A percentile compares a stretch with the other conserved stretches of the same genome.
These are phyloP conservation scores for Quercus rubra DNA, from an alignment of 306 rosid genomes.

Conservation along the genomic window DNA sequence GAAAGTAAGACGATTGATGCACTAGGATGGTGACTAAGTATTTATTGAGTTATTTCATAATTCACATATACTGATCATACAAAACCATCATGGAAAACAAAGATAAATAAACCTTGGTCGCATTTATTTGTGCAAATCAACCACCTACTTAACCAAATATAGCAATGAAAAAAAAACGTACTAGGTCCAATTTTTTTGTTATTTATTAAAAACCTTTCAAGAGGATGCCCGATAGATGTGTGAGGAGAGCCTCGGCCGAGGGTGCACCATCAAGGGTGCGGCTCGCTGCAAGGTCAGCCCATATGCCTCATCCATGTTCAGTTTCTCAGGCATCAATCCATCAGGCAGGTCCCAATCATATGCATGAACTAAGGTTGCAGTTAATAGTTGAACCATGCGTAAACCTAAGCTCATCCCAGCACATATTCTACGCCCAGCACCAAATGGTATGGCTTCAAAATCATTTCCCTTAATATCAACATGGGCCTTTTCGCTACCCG, in stretches of 20 bases:
- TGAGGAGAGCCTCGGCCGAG: slow-evolving; percentile 43
- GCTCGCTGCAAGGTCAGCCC: slow-evolving; percentile 75
- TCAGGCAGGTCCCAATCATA: slow-evolving; percentile 53
- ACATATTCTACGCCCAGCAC: slow-evolving; percentile 82
- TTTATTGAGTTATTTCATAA: too few species aligned
- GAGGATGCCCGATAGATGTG: slow-evolving; percentile 21
- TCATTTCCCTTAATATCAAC: slow-evolving; percentile 66
- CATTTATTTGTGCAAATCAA: background rate
- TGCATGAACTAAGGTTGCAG: slow-evolving; percentile 50
- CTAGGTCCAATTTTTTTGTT: background rate
- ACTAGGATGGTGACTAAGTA: too few species aligned
- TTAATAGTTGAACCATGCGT: slow-evolving; percentile 50
- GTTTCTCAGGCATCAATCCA: slow-evolving; percentile 35
- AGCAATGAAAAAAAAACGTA: background rate
- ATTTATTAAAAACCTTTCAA: background rate
- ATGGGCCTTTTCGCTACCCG: slow-evolving; percentile 50
- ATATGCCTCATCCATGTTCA: slow-evolving; percentile 75
- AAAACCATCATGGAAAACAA: background rate
- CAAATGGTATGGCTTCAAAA: slow-evolving; percentile 75
- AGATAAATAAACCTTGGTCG: background rate
- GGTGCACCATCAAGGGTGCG: slow-evolving; percentile 42
- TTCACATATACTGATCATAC: too few species aligned
- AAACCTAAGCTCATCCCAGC: slow-evolving; percentile 66
- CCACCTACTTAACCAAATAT: background rate
- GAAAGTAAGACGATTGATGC: too few species aligned